Conservation (phyloP, 371 early-diverging fungal species). For the Syncephalastrum monosporum region DNA sequence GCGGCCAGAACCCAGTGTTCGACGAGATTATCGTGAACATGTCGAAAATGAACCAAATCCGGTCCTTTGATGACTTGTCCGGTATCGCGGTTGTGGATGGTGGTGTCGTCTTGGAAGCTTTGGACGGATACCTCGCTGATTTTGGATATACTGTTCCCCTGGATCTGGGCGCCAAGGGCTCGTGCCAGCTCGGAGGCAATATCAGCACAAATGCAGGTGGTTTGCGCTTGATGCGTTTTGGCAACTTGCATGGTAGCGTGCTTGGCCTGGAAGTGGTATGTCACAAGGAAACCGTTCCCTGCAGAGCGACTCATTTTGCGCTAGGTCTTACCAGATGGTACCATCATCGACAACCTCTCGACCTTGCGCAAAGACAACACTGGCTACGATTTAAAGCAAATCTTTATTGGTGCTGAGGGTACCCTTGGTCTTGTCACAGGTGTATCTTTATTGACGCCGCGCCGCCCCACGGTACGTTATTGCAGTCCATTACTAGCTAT, state of each 20-base stretch:
- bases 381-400: conserved; percentile 81
- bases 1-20: conserved; percentile 87
- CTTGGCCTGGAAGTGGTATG: conserved; percentile 76
- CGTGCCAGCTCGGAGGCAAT: conserved; percentile 90
- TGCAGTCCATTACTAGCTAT: neutral
- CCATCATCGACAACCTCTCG: conserved; percentile 79
- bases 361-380: conserved; percentile 89
- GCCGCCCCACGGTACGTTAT: conserved; percentile 27
- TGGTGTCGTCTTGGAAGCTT: conserved; percentile 83
- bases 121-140: conserved; percentile 76
- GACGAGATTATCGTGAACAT: conserved; percentile 86
- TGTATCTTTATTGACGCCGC: conserved; percentile 64
- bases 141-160: conserved; percentile 86
- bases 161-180: conserved; percentile 89
- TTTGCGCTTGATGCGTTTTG: conserved; percentile 80
- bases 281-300: neutral
- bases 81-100: conserved; percentile 80
- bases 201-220: conserved; percentile 95
- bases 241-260: conserved; percentile 86
- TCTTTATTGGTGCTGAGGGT: conserved; percentile 90
- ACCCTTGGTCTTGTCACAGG: conserved; percentile 84
- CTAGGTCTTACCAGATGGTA: conserved; percentile 87
- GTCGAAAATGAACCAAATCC: conserved; percentile 72
- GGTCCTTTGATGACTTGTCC: conserved; percentile 74
- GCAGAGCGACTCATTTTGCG: neutral